Evolutionary conservation across 495 filamentous ascomycete genomes (phyloP).

Genomic region (Aspergillus sclerotioniger): DNA sequence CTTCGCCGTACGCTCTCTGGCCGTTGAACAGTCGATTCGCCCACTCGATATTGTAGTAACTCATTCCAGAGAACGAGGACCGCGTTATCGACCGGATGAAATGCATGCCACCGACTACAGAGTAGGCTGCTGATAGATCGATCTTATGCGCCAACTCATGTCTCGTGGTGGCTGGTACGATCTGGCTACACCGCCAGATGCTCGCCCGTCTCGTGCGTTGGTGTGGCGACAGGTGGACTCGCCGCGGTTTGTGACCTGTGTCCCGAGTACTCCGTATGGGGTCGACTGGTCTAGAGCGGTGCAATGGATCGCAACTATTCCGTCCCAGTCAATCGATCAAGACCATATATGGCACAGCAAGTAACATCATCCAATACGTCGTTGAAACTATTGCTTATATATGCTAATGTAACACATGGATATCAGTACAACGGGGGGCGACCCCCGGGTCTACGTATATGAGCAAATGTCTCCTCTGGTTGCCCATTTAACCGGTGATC

Average conservation of each 20-base stretch:
- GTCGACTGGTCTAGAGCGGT: not conserved
- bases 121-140: not conserved
- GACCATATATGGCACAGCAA: not conserved
- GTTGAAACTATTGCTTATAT: slow-evolving; percentile 18
- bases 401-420: slow-evolving; percentile 30
- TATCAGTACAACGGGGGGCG: slow-evolving; percentile 25
- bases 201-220: not conserved
- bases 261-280: not conserved
- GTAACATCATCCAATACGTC: slow-evolving; percentile 2
- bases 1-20: no score
- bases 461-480: slow-evolving; percentile 8
- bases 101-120: no score
- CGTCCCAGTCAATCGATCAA: not conserved
- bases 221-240: not conserved
- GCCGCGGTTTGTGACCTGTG: not conserved
- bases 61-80: no score
- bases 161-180: not conserved
- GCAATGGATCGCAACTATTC: not conserved
- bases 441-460: slow-evolving; percentile 19
- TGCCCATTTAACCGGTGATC: slow-evolving; percentile 62
- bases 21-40: no score
- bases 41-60: no score
- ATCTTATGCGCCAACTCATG: not conserved
- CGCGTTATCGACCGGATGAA: no score
- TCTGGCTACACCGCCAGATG: not conserved